Evolutionary conservation across 108 stramenopile species (phyloP).

Genomic region (Mayamaea pseudoterrestris): DNA sequence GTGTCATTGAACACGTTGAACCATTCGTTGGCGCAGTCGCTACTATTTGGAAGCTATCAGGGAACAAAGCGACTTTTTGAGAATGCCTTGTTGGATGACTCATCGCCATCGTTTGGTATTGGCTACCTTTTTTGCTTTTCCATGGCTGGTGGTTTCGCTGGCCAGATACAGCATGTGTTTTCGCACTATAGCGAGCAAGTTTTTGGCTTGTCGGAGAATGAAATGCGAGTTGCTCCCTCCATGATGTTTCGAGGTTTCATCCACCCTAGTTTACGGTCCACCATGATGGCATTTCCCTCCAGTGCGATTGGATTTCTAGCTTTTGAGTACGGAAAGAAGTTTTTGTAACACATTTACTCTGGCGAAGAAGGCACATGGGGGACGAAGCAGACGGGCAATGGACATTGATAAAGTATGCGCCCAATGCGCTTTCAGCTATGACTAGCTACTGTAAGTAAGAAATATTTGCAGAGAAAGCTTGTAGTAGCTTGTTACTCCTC

Average conservation of each 20-base stretch:
- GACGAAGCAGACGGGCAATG: too few species aligned
- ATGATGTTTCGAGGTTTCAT: conserved; percentile 7
- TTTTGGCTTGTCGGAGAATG: too few species aligned
- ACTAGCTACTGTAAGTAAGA: too few species aligned
- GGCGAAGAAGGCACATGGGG: too few species aligned
- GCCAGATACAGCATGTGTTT: conserved; percentile 40
- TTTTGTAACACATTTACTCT: too few species aligned
- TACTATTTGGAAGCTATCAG: conserved; percentile 63
- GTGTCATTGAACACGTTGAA: conserved; percentile 21
- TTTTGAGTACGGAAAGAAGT: conserved; percentile 71
- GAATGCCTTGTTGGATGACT: background rate
- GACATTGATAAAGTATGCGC: too few species aligned
- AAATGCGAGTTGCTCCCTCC: too few species aligned
- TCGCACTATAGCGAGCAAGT: conserved; percentile 40
- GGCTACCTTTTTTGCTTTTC: conserved; percentile 13
- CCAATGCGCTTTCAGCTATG: too few species aligned
- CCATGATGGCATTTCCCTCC: conserved; percentile 36
- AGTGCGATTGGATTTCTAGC: conserved; percentile 60
- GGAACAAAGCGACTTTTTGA: conserved; percentile 26
- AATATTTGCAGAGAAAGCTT: too few species aligned
- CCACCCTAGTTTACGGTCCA: conserved; percentile 4
- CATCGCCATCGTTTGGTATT: conserved; percentile 1
- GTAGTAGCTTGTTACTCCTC: too few species aligned
- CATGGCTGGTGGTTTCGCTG: conserved; percentile 51
- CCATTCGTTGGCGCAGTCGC: conserved; percentile 44